These are phyloP conservation scores for Verticillium nubilum DNA, from an alignment of 2,329 filamentous ascomycete genomes.

Conservation along the genomic window DNA sequence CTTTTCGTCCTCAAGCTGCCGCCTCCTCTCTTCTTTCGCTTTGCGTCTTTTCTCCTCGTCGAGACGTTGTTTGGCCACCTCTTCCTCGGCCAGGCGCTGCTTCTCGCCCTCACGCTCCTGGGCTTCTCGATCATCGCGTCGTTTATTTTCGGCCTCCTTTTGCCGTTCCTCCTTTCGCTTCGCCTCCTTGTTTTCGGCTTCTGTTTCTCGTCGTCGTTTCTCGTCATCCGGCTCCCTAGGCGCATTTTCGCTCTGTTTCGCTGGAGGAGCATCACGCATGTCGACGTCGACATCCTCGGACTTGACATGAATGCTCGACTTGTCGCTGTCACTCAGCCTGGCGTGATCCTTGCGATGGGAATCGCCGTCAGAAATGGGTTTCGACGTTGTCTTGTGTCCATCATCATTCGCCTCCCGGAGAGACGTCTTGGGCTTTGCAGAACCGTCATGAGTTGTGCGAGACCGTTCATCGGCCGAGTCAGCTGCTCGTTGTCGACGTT, in stretches of 20 bases:
- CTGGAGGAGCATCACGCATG: constrained; percentile 43
- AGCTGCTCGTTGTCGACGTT: constrained; percentile 38
- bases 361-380: not conserved
- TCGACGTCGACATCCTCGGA: constrained; percentile 51
- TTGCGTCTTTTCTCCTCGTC: constrained; percentile 21
- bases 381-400: constrained; percentile 13
- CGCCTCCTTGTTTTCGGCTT: constrained; percentile 25
- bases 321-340: constrained; percentile 27
- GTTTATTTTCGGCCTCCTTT: constrained; percentile 15
- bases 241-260: constrained; percentile 18
- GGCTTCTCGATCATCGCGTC: not conserved
- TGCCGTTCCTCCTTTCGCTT: constrained; percentile 17
- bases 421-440: constrained; percentile 19
- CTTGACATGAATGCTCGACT: constrained; percentile 49
- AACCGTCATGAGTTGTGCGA: constrained; percentile 31
- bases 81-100: constrained; percentile 27
- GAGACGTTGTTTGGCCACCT: constrained; percentile 22
- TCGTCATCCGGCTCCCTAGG: constrained; percentile 30
- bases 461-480: constrained; percentile 39
- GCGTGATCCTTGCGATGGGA: not conserved
- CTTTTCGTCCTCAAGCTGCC: constrained; percentile 26
- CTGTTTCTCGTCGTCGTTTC: constrained; percentile 22
- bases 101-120: constrained; percentile 12
- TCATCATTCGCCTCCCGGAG: not conserved
- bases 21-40: constrained; percentile 16